phyloP scores from a whole-genome alignment of 805 yeast species.

The Candida orba region DNA sequence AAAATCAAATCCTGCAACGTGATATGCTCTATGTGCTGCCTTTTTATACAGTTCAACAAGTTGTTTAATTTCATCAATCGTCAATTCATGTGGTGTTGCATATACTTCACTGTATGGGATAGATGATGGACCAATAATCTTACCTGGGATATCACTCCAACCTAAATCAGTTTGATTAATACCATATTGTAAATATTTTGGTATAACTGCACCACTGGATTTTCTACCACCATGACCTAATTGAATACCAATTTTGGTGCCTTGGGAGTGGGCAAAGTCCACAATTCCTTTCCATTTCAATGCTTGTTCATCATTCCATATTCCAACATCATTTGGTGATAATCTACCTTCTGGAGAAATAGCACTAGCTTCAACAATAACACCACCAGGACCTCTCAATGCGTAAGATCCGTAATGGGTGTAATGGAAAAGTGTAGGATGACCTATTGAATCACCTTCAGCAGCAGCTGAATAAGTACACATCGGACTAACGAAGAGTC shows the following conservation, averaged over 20 bases:
- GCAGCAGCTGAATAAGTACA: constrained; percentile 39
- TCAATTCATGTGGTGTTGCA: constrained; percentile 35
- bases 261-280: constrained; percentile 39
- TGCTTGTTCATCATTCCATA: constrained; percentile 46
- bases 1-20: constrained; percentile 47
- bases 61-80: constrained; percentile 32
- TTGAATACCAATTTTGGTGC: constrained; percentile 43
- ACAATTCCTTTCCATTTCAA: constrained; percentile 31
- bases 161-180: constrained; percentile 32
- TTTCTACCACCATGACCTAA: constrained; percentile 51
- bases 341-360: constrained; percentile 35
- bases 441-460: constrained; percentile 25
- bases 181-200: constrained; percentile 25
- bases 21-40: constrained; percentile 44
- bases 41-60: constrained; percentile 35
- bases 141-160: constrained; percentile 29
- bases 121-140: constrained; percentile 41
- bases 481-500: constrained; percentile 53
- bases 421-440: constrained; percentile 39
- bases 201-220: constrained; percentile 29
- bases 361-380: constrained; percentile 39
- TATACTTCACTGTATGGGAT: constrained; percentile 21
- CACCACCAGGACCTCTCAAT: constrained; percentile 41
- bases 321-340: constrained; percentile 40
- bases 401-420: constrained; percentile 44